These are phyloP conservation scores for Chenopodium formosanum DNA, from an alignment of 148 eudicot genomes.

Conservation along the genomic window DNA sequence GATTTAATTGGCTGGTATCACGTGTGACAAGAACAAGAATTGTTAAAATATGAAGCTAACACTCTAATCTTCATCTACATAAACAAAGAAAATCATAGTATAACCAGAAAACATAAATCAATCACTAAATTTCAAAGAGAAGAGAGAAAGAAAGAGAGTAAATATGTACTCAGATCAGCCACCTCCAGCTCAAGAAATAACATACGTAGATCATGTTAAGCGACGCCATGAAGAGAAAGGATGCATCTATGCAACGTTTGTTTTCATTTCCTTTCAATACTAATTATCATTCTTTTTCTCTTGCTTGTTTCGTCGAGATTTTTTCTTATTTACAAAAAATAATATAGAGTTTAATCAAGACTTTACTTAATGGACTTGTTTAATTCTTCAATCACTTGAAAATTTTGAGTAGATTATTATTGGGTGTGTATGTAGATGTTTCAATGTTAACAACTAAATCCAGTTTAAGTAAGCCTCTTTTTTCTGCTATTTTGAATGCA, in stretches of 20 bases:
- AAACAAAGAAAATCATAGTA: background rate
- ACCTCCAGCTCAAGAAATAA: conserved; percentile 16
- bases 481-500: conserved; percentile 15
- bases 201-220: conserved; percentile 25
- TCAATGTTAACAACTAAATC: background rate
- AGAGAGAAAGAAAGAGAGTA: background rate
- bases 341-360: background rate
- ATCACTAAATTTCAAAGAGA: background rate
- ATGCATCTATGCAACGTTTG: conserved; percentile 29
- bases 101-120: background rate
- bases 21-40: background rate
- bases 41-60: background rate
- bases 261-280: background rate
- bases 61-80: background rate
- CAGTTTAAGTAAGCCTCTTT: background rate
- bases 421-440: too few relatives aligned
- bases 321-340: background rate
- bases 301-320: background rate
- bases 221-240: conserved; percentile 28
- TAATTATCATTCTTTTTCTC: background rate
- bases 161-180: conserved; percentile 19
- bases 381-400: too few relatives aligned
- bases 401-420: too few relatives aligned
- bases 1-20: background rate
- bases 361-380: background rate